Evolutionary conservation across 106 monocot genomes (phyloP), one percentile per base, ranked within the genome.

Genomic region (Allium cepa): DNA sequence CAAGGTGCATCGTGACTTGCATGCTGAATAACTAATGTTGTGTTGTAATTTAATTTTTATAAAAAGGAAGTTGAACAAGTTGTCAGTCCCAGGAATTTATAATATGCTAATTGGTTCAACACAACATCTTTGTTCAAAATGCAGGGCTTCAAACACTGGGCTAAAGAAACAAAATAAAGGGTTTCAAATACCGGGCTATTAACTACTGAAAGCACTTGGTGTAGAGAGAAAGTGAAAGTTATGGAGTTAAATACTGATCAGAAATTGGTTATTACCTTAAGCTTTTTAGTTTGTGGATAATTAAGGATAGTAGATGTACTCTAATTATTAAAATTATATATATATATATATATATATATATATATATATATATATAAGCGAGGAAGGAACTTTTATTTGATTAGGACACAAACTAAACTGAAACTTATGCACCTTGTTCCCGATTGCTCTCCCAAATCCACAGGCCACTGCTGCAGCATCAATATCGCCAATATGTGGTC

Each of bases 391-490:
- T 22, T 22, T 22, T 22, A 22, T 22, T 22, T 22, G 22, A 22
- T 22, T 22, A 22, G 22, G 1, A 22, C 1, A 22, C 22, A 22
- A 22, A 22, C 22, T 66, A 47, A 47, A 18, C 11, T 6, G 17
- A 60, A 26, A 17, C 26, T 63, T 26, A 52, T 11, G 16, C 63
- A 88, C 88, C 88, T 88, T 88, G 77, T 95, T 95, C 47, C 94
- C 94, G 76, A 95, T 85, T 64, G 91, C 87, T 70, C 85, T 84
- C 56, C 94, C 94, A 80, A 95, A 85, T 46, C 94, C 94, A 77
- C 85, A 90, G 71, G 94, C 82, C 53, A 95, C 90, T 71, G 91
- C 94, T 47, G 91, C 94, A 60, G 88, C 91, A 81, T 95, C 94
- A 81, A 95, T 79, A 78, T 95, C 94, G 76, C 91, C 94, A 71